Evolutionary conservation across 192 early-diverging fungal genomes (phyloP).

Genomic region (Coemansia sp.): DNA sequence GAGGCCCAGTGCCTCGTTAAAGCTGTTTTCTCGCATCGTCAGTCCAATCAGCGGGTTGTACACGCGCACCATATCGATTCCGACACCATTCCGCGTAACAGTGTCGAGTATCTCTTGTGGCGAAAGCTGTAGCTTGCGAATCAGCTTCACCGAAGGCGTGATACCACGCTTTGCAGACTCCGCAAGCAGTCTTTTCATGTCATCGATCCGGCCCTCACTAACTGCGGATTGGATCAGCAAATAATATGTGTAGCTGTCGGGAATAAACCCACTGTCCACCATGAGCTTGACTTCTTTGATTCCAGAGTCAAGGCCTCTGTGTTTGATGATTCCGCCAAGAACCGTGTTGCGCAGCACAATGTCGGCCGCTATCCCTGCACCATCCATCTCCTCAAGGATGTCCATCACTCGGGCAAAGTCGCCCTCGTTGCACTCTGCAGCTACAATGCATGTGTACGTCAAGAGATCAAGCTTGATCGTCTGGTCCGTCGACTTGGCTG

Average conservation of each 20-base stretch:
- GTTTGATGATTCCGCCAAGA: conserved; percentile 27
- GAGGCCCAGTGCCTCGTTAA: conserved; percentile 30
- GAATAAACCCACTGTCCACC: conserved; percentile 28
- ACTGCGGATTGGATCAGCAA: conserved; percentile 28
- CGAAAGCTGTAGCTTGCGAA: conserved; percentile 23
- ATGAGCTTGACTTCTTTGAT: conserved; percentile 36
- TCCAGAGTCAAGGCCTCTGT: conserved; percentile 29
- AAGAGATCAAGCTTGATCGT: conserved; percentile 19
- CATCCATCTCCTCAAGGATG: conserved; percentile 39
- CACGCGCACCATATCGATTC: conserved; percentile 25
- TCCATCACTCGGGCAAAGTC: conserved; percentile 21
- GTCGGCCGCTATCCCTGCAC: conserved; percentile 24
- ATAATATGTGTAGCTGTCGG: conserved; percentile 31
- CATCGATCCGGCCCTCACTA: conserved; percentile 21
- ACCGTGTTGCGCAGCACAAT: conserved; percentile 45
- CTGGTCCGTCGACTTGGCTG: conserved; percentile 6
- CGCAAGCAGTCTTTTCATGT: conserved; percentile 15
- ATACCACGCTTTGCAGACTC: conserved; percentile 20
- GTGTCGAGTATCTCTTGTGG: conserved; percentile 28
- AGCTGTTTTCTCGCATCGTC: conserved; percentile 35
- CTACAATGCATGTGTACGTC: conserved; percentile 41
- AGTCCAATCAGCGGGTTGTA: conserved; percentile 45
- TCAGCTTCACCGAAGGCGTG: conserved; percentile 23
- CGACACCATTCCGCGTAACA: conserved; percentile 9
- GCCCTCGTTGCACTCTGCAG: conserved; percentile 38